Evolutionary conservation across 768 basidiomycete species (phyloP), one percentile per base, ranked within the genome.

Genomic region (Strobilomyces dryophilus): DNA sequence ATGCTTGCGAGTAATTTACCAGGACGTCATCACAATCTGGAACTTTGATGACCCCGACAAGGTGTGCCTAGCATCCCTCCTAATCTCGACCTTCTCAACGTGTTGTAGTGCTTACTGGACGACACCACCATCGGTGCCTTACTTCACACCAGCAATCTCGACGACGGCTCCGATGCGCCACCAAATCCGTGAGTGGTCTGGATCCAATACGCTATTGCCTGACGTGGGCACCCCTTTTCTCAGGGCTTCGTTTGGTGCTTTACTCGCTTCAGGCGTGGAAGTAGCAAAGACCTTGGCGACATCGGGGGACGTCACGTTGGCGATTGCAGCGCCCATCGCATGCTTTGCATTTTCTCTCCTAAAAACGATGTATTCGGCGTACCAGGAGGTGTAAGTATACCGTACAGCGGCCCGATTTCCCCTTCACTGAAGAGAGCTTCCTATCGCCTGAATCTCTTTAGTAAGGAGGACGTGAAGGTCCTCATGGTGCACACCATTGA

Each of bases 21-120:
- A 42, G 8, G 59, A 60, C 8, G n/a, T 60, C 6, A 20, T 53
- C 17, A 42, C 45, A 0, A 20, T 57, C 27, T 60, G 59, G 59
- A 60, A 60, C 26, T 53, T 60, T 7, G 15, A 34, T 5, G 59
- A 60, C 35, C 59, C 54, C 1, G 60, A 60, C 18, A 1, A 47
- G 27, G 59, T 53, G 47, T 11, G 37, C 4, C 32, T 32, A 1
- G 17, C 3, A 14, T 31, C 2, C 3, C 29, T 32, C n/a, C 26
- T 27, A 24, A 17, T 31, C 20, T 3, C 2, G 4, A 61, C 24
- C 8, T 20, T 15, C 14, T 24, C 5, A 46, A 15, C 8, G 12
- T 37, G 4, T 45, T 27, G 7, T 26, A 60, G 59, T 57, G 43
- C 18, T 48, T 60, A 51, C 21, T 51, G 48, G 20, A 50, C n/a